A percentile compares a stretch with the other conserved stretches of the same genome.
Conservation (phyloP, 1,284 basidiomycete genomes). For the Stygiomarasmius scandens region DNA sequence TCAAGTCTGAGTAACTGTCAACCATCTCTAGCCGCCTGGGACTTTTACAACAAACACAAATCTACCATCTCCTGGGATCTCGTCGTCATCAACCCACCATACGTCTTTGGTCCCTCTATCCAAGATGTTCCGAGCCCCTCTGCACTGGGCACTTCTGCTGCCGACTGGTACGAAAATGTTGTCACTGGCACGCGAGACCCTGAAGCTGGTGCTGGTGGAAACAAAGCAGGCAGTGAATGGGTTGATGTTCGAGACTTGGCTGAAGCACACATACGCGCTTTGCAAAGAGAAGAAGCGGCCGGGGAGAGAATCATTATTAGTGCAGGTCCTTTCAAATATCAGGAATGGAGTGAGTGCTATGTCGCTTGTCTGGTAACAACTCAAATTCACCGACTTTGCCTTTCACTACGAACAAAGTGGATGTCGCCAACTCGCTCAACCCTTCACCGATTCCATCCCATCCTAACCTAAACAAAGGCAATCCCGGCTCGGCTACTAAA, state of each 20-base stretch:
- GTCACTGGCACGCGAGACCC: slow-evolving; percentile 18
- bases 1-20: too few species aligned
- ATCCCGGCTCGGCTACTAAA: too few species aligned
- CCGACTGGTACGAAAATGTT: slow-evolving; percentile 28
- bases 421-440: too few species aligned
- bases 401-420: too few species aligned
- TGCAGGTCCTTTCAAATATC: slow-evolving; percentile 28
- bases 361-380: too few species aligned
- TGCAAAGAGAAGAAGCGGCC: slow-evolving; percentile 49
- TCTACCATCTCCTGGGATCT: slow-evolving; percentile 43
- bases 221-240: slow-evolving; percentile 29
- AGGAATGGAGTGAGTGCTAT: slow-evolving; percentile 28
- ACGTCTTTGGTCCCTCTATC: slow-evolving; percentile 42
- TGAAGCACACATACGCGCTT: slow-evolving; percentile 50
- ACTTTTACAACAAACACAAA: slow-evolving; percentile 42
- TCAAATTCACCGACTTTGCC: too few species aligned
- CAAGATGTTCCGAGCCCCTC: slow-evolving; percentile 26
- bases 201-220: slow-evolving; percentile 11
- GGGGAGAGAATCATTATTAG: slow-evolving; percentile 52
- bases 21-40: slow-evolving; percentile 45
- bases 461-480: too few species aligned
- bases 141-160: slow-evolving; percentile 30
- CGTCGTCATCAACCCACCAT: slow-evolving; percentile 44
- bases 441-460: too few species aligned
- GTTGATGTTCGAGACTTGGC: slow-evolving; percentile 66